Conservation (phyloP, 768 basidiomycete species). For the Cyathus striatus region DNA sequence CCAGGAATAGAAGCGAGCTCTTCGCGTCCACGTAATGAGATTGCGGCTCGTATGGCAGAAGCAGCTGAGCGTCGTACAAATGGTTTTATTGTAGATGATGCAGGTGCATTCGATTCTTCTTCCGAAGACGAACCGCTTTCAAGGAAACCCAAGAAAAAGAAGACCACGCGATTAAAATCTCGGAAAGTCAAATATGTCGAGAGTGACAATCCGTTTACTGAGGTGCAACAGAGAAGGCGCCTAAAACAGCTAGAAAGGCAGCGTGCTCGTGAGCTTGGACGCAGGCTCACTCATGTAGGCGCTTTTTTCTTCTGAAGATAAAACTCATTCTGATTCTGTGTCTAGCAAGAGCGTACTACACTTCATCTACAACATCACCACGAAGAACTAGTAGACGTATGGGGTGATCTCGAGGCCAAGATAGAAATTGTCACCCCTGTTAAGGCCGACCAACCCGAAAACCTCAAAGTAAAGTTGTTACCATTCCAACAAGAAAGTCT, state of each 20-base stretch:
- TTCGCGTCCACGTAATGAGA: slow-evolving; percentile 24
- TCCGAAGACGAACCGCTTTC: slow-evolving; percentile 28
- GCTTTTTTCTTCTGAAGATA: neutral
- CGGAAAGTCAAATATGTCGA: no score
- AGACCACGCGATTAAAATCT: no score
- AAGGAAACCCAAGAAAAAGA: neutral
- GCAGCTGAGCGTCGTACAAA: slow-evolving; percentile 49
- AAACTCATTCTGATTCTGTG: slow-evolving; percentile 6
- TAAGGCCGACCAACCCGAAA: slow-evolving; percentile 72
- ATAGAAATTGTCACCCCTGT: slow-evolving; percentile 59
- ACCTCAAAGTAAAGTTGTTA: slow-evolving; percentile 80
- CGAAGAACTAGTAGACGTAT: slow-evolving; percentile 76
- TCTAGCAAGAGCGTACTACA: slow-evolving; percentile 66
- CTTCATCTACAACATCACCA: slow-evolving; percentile 65
- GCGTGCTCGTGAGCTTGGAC: slow-evolving; percentile 55
- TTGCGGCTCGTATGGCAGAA: slow-evolving; percentile 39
- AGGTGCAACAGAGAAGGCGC: slow-evolving; percentile 16
- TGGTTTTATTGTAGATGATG: slow-evolving; percentile 20
- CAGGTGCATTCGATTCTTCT: slow-evolving; percentile 13
- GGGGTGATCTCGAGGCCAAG: slow-evolving; percentile 77
- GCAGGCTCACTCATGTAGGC: slow-evolving; percentile 68
- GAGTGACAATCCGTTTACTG: slow-evolving; percentile 12
- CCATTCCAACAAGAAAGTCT: slow-evolving; percentile 96
- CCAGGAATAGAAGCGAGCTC: slow-evolving; percentile 33
- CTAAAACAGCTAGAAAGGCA: slow-evolving; percentile 43